A percentile compares a stretch with the other conserved stretches of the same genome.
Evolutionary conservation across 176 grass and related monocot species (phyloP).

Genomic region (Echinochloa phyllopogon): DNA sequence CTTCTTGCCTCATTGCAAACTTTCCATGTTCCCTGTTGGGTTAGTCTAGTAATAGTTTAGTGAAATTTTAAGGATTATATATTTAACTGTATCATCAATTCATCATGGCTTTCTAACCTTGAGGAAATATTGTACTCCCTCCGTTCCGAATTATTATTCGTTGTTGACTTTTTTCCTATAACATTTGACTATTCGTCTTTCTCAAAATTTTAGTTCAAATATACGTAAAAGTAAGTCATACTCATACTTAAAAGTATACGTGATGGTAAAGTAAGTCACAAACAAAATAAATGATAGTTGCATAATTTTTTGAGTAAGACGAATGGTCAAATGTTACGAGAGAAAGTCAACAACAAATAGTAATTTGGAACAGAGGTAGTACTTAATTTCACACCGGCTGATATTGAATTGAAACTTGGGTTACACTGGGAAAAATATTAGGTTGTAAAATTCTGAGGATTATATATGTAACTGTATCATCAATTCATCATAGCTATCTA

Average conservation of each 20-base stretch:
- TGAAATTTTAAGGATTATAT: background rate
- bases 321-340: too few relatives aligned
- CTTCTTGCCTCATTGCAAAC: background rate
- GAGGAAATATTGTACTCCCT: background rate
- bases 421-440: background rate
- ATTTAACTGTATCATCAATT: background rate
- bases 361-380: too few relatives aligned
- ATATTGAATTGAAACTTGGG: background rate
- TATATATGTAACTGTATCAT: background rate
- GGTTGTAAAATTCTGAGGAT: background rate
- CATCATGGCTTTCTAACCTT: background rate
- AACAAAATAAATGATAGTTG: too few relatives aligned
- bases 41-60: background rate
- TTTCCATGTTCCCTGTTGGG: constrained; percentile 5
- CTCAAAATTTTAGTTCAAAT: too few relatives aligned
- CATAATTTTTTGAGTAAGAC: too few relatives aligned
- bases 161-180: too few relatives aligned
- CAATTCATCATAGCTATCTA: background rate
- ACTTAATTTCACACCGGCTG: background rate
- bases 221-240: too few relatives aligned
- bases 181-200: too few relatives aligned
- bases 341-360: too few relatives aligned
- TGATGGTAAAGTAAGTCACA: too few relatives aligned
- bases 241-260: too few relatives aligned
- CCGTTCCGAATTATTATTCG: too few relatives aligned